A percentile compares a stretch with the other conserved stretches of the same genome.
phyloP scores from a whole-genome alignment of 1,284 basidiomycete genomes.

The Cutaneotrichosporon sp. region DNA sequence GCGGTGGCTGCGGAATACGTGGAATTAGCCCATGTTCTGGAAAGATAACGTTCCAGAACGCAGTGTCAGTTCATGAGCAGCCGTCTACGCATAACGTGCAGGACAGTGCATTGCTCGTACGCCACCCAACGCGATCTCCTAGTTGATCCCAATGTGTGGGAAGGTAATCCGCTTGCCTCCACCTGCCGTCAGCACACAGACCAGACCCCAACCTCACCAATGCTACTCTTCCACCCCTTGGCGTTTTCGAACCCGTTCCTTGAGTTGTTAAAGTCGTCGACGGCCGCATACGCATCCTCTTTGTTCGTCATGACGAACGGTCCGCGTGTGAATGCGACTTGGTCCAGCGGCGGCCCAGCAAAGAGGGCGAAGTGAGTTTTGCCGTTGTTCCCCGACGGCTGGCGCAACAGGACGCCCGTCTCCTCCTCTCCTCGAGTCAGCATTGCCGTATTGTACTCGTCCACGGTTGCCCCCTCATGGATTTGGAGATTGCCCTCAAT shows the following conservation, averaged over 20 bases:
- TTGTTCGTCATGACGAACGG: conserved; percentile 69
- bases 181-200: not conserved
- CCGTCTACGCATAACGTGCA: not conserved
- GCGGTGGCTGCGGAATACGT: no score
- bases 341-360: conserved; percentile 83
- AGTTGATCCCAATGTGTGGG: not conserved
- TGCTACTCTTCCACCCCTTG: conserved; percentile 78
- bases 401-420: conserved; percentile 39
- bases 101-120: not conserved
- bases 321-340: conserved; percentile 64
- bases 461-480: conserved; percentile 47
- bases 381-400: not conserved
- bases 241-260: conserved; percentile 89
- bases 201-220: conserved; percentile 52
- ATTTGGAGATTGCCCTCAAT: not conserved
- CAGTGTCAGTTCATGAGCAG: not conserved
- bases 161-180: not conserved
- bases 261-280: conserved; percentile 73
- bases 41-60: no score
- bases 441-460: conserved; percentile 67
- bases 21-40: no score
- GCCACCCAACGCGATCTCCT: not conserved
- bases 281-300: conserved; percentile 74
- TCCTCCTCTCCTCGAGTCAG: conserved; percentile 39
- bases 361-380: conserved; percentile 63